A percentile compares a stretch with the other conserved stretches of the same genome.
phyloP scores from a whole-genome alignment of 1,139 yeast species.

The Taphrina populina region DNA sequence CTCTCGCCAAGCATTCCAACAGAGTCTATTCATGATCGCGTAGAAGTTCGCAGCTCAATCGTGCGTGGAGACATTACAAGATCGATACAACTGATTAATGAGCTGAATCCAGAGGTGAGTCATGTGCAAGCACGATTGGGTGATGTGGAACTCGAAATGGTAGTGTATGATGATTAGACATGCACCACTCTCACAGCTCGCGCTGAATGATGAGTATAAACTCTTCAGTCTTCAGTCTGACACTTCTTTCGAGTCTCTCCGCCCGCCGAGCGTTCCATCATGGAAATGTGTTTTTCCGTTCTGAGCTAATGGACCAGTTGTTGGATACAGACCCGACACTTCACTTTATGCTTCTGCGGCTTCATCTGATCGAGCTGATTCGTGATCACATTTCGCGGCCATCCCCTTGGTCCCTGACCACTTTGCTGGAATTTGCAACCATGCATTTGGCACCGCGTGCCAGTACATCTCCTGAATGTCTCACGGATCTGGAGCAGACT shows the following conservation, averaged over 20 bases:
- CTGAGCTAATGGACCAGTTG: constrained; percentile 37
- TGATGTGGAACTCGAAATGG: not conserved
- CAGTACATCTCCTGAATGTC: constrained; percentile 42
- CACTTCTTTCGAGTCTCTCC: constrained; percentile 21
- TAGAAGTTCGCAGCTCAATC: constrained; percentile 45
- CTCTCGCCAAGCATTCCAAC: constrained; percentile 41
- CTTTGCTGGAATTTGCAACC: constrained; percentile 48
- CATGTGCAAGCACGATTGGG: not conserved
- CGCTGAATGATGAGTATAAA: constrained; percentile 39
- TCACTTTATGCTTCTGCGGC: constrained; percentile 46
- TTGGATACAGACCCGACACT: constrained; percentile 45
- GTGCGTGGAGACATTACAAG: constrained; percentile 45
- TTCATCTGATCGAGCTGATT: constrained; percentile 49
- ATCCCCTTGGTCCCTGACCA: constrained; percentile 34
- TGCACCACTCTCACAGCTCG: constrained; percentile 42
- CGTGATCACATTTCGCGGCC: constrained; percentile 41
- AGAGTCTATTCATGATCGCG: constrained; percentile 44
- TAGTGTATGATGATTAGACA: constrained; percentile 40
- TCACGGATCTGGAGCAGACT: constrained; percentile 46
- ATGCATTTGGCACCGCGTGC: constrained; percentile 47
- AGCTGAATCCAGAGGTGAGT: constrained; percentile 46
- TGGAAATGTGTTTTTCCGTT: too few relatives aligned
- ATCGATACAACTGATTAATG: constrained; percentile 48
- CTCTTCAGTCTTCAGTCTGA: constrained; percentile 43
- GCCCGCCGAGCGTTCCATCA: not conserved